These are phyloP conservation scores for Bondarzewia mesenterica DNA, from an alignment of 1,284 basidiomycete species.

Conservation along the genomic window DNA sequence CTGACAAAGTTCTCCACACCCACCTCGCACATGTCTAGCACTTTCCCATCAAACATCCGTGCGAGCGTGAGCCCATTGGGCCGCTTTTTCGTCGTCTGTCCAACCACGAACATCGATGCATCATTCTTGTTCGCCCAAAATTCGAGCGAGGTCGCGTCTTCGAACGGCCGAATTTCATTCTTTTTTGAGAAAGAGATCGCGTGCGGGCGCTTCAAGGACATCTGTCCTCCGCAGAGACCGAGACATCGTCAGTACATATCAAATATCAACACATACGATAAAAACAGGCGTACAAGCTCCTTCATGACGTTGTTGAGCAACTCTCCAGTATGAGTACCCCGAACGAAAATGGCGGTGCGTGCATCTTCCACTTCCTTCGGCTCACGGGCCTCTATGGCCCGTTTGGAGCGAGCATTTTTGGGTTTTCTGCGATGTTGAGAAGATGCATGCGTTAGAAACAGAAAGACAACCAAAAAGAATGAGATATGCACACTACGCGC, in stretches of 20 bases:
- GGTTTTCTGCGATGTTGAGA: no score
- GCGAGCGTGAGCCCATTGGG: constrained; percentile 85
- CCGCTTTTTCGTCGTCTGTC: constrained; percentile 91
- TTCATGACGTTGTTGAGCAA: constrained; percentile 77
- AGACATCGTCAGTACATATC: background rate
- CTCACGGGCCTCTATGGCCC: constrained; percentile 81
- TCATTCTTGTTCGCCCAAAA: constrained; percentile 97
- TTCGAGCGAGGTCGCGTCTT: constrained; percentile 76
- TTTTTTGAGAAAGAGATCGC: constrained; percentile 94
- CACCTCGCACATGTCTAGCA: constrained; percentile 94
- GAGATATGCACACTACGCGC: constrained; percentile 11
- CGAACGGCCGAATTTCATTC: constrained; percentile 89
- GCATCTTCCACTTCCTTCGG: constrained; percentile 88
- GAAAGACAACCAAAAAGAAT: background rate
- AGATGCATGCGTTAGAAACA: no score
- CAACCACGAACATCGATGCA: constrained; percentile 85
- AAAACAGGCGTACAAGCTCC: constrained; percentile 63
- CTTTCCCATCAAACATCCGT: constrained; percentile 80
- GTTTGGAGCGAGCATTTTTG: constrained; percentile 95
- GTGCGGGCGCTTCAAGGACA: constrained; percentile 85
- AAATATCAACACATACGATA: background rate
- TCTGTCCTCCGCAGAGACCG: constrained; percentile 39
- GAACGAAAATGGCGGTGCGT: constrained; percentile 82
- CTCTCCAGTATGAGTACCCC: constrained; percentile 82
- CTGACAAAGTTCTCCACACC: constrained; percentile 76